Conservation (phyloP, 2,329 filamentous ascomycete genomes). For the Fusarium sp. region DNA sequence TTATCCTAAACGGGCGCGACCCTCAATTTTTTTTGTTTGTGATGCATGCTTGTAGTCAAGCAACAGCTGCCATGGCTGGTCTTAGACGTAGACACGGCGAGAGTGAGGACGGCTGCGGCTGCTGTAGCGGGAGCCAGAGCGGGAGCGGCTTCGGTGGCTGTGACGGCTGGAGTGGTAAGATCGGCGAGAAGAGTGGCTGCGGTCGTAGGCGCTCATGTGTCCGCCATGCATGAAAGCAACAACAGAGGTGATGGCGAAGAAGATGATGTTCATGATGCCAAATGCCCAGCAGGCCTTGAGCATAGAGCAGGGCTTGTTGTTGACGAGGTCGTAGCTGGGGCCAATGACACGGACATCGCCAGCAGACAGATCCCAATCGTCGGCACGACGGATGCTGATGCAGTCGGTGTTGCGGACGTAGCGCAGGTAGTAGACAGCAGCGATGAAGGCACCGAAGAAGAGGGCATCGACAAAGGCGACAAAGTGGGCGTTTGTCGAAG, state of each 20-base stretch:
- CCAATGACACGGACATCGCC: constrained; percentile 72
- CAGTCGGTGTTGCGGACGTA: constrained; percentile 77
- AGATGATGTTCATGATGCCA: constrained; percentile 87
- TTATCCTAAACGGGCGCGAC: constrained; percentile 5
- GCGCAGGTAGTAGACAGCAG: constrained; percentile 72
- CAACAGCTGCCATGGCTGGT: background rate
- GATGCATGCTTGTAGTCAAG: constrained; percentile 3
- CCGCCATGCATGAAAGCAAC: constrained; percentile 75
- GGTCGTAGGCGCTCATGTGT: constrained; percentile 62
- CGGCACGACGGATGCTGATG: constrained; percentile 66
- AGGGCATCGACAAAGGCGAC: constrained; percentile 72
- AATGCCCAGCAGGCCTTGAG: constrained; percentile 92
- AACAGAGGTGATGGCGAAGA: constrained; percentile 84
- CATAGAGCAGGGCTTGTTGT: constrained; percentile 89
- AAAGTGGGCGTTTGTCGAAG: constrained; percentile 72
- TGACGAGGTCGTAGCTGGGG: constrained; percentile 66
- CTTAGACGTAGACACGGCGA: constrained; percentile 64
- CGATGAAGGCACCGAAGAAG: constrained; percentile 76
- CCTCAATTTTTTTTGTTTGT: background rate
- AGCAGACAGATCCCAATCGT: constrained; percentile 70
- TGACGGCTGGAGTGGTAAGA: constrained; percentile 58
- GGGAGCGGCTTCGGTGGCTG: constrained; percentile 58
- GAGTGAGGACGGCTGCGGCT: constrained; percentile 65
- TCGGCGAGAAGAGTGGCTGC: constrained; percentile 51
- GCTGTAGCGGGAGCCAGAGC: constrained; percentile 57